Evolutionary conservation across 2,329 filamentous ascomycete genomes (phyloP), one percentile per base, ranked within the genome.

Genomic region (Pseudonectria buxi): DNA sequence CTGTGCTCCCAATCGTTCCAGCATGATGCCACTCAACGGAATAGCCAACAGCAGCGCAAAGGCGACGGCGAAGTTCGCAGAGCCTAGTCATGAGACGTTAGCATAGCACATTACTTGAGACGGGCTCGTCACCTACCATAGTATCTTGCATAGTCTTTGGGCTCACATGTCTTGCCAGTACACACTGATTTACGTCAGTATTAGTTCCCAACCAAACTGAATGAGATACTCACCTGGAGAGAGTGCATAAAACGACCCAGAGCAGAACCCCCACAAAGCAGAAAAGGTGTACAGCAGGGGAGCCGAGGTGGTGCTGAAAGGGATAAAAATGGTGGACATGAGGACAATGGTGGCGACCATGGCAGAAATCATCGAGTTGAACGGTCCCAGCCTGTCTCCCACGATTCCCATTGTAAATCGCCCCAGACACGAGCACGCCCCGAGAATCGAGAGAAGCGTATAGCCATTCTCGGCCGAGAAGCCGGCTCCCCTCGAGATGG

Each of bases 211-310:
- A 24, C 3, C 2, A 1, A 6, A 2, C 10, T 3, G 2, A 5
- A 1, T 2, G 6, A 51, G 3, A 2, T 3, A 13, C 45, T 29
- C 33, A 52, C 49, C 35, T 14, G 50, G 53, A 1, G 59, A 56
- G 3, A 67, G 51, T 0, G 60, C 60, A 10, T 70, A 53, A 51
- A 63, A 70, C 1, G 60, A 61, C 0, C 67, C 68, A 0, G 63
- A 67, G 0, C 63, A 62, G n/a, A 69, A 64, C 1, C 67, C 68
- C 48, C 67, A 71, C 1, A 69, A 43, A 0, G 62, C 63, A 2
- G 61, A 53, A 24, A 69, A 68, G 0, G 50, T 51, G 35, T 68
- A 70, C 2, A 71, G 45, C 0, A 64, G 61, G 1, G 47, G 52
- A 3, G 59, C 46, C 6, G 53, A 48, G 0, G 51, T 59, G 1